Conservation (phyloP, 139 green algal genomes). For the Ettlia oleoabundans region DNA sequence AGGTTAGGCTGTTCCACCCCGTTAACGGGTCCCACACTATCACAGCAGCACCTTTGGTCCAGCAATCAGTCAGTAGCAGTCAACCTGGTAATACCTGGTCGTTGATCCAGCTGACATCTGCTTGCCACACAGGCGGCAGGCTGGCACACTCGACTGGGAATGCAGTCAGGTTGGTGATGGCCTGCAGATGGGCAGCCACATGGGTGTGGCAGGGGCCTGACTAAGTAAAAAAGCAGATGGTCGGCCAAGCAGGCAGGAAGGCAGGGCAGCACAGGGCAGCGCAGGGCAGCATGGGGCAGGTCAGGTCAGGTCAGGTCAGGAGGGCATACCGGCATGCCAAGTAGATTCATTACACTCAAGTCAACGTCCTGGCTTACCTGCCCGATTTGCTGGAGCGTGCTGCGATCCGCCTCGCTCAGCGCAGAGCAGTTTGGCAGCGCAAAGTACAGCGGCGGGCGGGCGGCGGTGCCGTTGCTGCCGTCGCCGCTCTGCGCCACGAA, state of each 20-base stretch:
- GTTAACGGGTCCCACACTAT: background rate
- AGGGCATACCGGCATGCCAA: too few species aligned
- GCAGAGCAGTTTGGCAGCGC: slow-evolving; percentile 51
- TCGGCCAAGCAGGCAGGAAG: background rate
- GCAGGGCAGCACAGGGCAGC: background rate
- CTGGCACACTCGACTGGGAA: slow-evolving; percentile 55
- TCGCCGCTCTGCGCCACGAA: slow-evolving; percentile 40
- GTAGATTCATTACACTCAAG: too few species aligned
- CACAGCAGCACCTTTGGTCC: background rate
- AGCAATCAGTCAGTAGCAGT: too few species aligned
- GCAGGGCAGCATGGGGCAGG: too few species aligned
- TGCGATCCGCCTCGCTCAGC: slow-evolving; percentile 31
- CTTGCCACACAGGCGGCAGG: slow-evolving; percentile 34
- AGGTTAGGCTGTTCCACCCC: too few species aligned
- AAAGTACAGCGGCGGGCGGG: slow-evolving; percentile 55
- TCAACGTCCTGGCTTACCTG: slow-evolving; percentile 1
- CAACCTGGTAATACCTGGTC: slow-evolving; percentile 23
- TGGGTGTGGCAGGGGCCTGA: too few species aligned
- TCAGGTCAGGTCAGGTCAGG: too few species aligned
- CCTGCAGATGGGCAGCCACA: background rate
- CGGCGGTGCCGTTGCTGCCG: slow-evolving; percentile 8
- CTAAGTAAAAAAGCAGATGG: background rate
- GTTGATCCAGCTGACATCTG: background rate
- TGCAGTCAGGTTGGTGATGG: slow-evolving; percentile 53
- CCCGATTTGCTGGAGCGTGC: slow-evolving; percentile 29